Percentiles rank a stretch among this genome's conserved stretches.
Conservation (phyloP, 2,329 filamentous ascomycete genomes). For the Exophiala dermatitidis region DNA sequence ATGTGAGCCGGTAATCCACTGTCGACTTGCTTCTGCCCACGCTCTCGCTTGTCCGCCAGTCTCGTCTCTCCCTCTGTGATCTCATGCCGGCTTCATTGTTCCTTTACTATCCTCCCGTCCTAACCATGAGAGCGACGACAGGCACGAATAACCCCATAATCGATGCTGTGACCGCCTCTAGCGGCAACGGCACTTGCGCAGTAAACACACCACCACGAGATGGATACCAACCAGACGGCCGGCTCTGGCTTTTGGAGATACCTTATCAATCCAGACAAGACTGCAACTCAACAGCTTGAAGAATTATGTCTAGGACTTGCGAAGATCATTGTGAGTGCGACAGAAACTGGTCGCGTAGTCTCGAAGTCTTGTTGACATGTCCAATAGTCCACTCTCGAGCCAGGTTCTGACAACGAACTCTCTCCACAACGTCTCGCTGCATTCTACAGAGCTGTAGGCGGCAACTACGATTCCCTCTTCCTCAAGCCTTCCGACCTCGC, state of each 20-base stretch:
- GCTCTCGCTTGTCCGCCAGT: neutral
- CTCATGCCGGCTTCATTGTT: neutral
- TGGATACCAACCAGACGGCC: conserved; percentile 15
- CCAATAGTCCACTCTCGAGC: conserved; percentile 22
- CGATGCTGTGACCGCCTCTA: conserved; percentile 8
- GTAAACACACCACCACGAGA: neutral
- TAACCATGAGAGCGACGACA: conserved; percentile 17
- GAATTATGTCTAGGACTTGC: conserved; percentile 63
- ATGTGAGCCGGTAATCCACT: neutral
- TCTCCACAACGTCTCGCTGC: conserved; percentile 65
- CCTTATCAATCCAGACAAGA: conserved; percentile 62
- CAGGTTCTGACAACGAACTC: conserved; percentile 32
- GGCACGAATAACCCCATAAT: neutral
- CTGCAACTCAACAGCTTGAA: conserved; percentile 59
- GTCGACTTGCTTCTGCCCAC: neutral
- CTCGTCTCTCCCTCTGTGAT: neutral
- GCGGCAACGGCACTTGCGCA: conserved; percentile 1
- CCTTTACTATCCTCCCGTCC: neutral
- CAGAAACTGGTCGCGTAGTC: neutral
- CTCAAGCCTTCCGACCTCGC: conserved; percentile 63
- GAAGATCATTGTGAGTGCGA: conserved; percentile 57
- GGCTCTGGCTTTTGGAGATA: conserved; percentile 31
- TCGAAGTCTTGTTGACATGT: conserved; percentile 9
- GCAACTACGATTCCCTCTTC: conserved; percentile 74
- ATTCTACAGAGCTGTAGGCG: conserved; percentile 68